Base-by-base conservation (phyloP, 805 yeast species). In the Candida sphagnicola region DNA sequence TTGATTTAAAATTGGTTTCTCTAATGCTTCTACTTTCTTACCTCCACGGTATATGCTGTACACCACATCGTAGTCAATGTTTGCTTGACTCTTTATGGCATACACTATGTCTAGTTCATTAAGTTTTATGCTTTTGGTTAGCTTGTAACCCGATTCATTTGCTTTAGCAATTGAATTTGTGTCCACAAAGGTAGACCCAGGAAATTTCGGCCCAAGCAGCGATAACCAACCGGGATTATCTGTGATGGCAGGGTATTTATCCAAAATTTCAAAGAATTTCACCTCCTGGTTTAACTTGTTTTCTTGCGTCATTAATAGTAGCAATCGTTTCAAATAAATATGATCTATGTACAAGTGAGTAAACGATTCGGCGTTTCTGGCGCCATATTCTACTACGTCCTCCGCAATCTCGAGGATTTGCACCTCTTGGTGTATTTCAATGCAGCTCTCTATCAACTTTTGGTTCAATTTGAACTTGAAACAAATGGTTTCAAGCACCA, bases 401-500 rank as follows among this genome's bases (percentile, higher is more conserved):
- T 19, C 28, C 31, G 12, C 12, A 8, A 25, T 18, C 10, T 23
- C 14, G 23, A 31, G 12, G 12, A 5, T 31, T 31, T 31, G 30
- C 10, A 24, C 17, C 12, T n/a, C 18, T 8, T 33, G 23, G 24
- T 33, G 18, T 11, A 21, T 5, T 34, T 38, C 30, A 28, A 26
- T 18, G 28, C 33, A 31, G 8, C 13, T 24, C 23, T 25, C 36
- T 24, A 39, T 30, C 34, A 37, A 11, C 8, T 29, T 32, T 38
- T 35, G 15, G 16, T 37, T 25, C 3, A 47, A 19, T 17, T 34
- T 17, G 35, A 46, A 38, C 18, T 44, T 48, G 39, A 48, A 48
- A 31, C 44, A 44, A 12, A 57, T 35, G 8, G 49, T 21, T 28
- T 58, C 62, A 6, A 48, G 32, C 3, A 59, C 42, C 12, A 56